Evolutionary conservation across 768 basidiomycete genomes (phyloP).

Genomic region (Trametes gibbosa): DNA sequence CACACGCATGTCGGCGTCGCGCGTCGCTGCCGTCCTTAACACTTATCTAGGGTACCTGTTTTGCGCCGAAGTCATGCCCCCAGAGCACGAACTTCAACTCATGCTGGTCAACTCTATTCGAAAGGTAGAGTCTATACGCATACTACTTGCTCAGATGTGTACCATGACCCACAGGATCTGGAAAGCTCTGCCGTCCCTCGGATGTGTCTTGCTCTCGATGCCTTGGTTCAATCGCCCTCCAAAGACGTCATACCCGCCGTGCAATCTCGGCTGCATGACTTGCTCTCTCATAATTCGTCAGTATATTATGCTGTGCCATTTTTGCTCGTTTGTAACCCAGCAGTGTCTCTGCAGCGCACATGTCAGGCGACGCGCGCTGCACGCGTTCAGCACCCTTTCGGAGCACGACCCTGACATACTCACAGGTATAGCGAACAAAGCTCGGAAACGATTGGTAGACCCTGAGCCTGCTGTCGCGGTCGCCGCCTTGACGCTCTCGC

Average conservation of each 20-base stretch:
- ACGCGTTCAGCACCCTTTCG: conserved; percentile 56
- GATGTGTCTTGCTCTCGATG: conserved; percentile 72
- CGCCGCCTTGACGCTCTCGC: conserved; percentile 42
- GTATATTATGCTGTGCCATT: conserved; percentile 33
- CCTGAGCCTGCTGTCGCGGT: conserved; percentile 40
- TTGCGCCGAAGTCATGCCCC: conserved; percentile 70
- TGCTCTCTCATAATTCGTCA: conserved; percentile 76
- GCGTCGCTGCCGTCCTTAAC: background rate
- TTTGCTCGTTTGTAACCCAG: background rate
- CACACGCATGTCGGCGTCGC: conserved; percentile 5
- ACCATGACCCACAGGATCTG: conserved; percentile 54
- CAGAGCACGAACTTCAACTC: conserved; percentile 65
- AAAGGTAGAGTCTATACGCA: conserved; percentile 48
- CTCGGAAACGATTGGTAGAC: conserved; percentile 44
- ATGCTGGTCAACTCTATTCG: conserved; percentile 87
- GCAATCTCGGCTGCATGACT: conserved; percentile 57
- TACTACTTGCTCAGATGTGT: background rate
- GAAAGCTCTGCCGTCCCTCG: conserved; percentile 53
- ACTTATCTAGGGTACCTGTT: conserved; percentile 66
- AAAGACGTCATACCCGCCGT: conserved; percentile 77
- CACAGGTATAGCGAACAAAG: conserved; percentile 36
- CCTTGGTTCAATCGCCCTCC: conserved; percentile 56
- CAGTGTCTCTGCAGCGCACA: conserved; percentile 40
- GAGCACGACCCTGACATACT: conserved; percentile 45
- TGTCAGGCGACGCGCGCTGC: conserved; percentile 60